Base-by-base conservation (phyloP, 2,329 filamentous ascomycete genomes). In the Rosellinia necatrix region DNA sequence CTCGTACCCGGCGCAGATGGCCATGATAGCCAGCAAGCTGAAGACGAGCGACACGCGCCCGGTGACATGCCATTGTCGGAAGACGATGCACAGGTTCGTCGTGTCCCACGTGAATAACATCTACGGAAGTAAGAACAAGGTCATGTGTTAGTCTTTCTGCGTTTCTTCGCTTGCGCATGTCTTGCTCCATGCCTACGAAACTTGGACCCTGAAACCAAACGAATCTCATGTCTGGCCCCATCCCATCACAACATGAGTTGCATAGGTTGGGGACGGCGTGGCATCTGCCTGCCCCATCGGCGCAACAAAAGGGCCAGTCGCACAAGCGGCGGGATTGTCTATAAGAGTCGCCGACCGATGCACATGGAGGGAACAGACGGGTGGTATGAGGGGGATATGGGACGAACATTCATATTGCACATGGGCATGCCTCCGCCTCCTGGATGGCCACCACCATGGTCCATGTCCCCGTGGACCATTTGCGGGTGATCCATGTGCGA, bases 101-200 rank as follows among this genome's bases (percentile, higher is more conserved):
- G 92, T 93, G 73, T 92, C 86, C 93, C 93, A 99, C 59, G 92
- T 97, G 79, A 99, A 99, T 64, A 97, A 86, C 93, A 97, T 97
- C 92, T 96, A 17, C 13, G 30, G 29, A 37, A 3, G n/a, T 2
- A 15, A 40, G 29, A 34, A 35, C 13, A 22, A 21, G 17, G 42
- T 8, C 17, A 19, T 7, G 34, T n/a, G 49, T 60, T 49, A 60
- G 58, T 44, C 9, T 24, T 27, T 30, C 21, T 29, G 37, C 6
- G 17, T 25, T 29, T 8, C 22, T 19, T 19, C 15, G 8, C 8
- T 21, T 29, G 8, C 27, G 4, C 27, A 38, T 38, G 15, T 8
- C 13, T 21, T 25, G 8, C 8, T 17, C 15, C n/a, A 22, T 22
- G 9, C 25, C 27, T 32, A n/a, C 19, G 22, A 37, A n/a, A 21